phyloP scores from a whole-genome alignment of 2,329 filamentous ascomycete species.

The Colletotrichum agaves region DNA sequence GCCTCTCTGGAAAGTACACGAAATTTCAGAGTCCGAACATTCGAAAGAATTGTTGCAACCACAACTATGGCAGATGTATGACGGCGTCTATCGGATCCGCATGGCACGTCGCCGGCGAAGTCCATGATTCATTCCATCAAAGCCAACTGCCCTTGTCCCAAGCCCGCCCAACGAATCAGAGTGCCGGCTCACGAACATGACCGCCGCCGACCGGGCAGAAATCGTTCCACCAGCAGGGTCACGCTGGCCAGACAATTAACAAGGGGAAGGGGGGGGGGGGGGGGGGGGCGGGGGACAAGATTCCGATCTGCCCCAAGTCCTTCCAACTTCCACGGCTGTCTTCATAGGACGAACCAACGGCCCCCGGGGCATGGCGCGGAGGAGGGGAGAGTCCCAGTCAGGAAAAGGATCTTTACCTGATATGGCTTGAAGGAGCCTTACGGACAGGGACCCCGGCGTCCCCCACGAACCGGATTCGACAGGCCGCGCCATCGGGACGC shows the following conservation, averaged over 20 bases:
- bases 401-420: conserved; percentile 5
- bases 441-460: conserved; percentile 13
- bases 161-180: conserved; percentile 20
- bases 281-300: not conserved
- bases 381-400: not conserved
- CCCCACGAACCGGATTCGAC: not conserved
- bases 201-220: conserved; percentile 5
- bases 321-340: conserved; percentile 11
- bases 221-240: conserved; percentile 30
- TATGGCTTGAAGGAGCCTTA: conserved; percentile 12
- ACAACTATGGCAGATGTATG: not conserved
- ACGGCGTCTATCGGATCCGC: not conserved
- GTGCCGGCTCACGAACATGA: conserved; percentile 14
- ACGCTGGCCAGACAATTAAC: conserved; percentile 19
- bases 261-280: no score
- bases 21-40: not conserved
- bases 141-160: no score
- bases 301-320: conserved; percentile 19
- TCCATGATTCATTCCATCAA: conserved; percentile 23
- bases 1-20: not conserved
- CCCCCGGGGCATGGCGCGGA: conserved; percentile 7
- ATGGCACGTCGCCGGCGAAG: conserved; percentile 1
- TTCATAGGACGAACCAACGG: conserved; percentile 4
- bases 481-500: conserved; percentile 30
- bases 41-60: not conserved